Percentiles rank a stretch among this genome's conserved stretches.
Evolutionary conservation across 805 yeast genomes (phyloP).

Genomic region (Blastobotrys chiropterorum): DNA sequence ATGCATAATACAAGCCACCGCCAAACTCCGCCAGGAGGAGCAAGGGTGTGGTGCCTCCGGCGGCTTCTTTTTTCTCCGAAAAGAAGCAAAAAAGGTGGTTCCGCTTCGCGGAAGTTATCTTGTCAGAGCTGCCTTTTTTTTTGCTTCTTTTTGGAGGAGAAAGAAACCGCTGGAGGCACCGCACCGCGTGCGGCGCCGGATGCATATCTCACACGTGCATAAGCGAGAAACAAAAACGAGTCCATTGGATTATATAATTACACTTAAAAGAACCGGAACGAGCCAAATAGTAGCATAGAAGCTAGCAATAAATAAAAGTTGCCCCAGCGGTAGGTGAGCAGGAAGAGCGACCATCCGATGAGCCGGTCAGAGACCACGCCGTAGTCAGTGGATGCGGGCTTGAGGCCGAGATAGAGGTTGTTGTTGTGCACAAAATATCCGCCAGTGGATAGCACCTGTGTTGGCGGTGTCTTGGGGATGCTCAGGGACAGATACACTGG

Average conservation of each 20-base stretch:
- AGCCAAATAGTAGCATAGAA: conserved; percentile 1
- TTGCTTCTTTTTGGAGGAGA: no score
- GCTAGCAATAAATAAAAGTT: conserved; percentile 1
- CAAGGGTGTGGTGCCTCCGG: not conserved
- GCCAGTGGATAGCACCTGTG: not conserved
- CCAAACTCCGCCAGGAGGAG: not conserved
- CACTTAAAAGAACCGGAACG: conserved; percentile 7
- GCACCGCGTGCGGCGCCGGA: no score
- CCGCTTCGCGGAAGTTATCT: no score
- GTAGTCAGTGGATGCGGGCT: conserved; percentile 3
- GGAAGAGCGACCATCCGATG: conserved; percentile 16
- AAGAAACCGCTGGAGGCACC: no score
- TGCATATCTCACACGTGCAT: no score
- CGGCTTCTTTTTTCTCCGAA: no score
- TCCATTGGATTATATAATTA: no score
- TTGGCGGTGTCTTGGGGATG: conserved; percentile 12
- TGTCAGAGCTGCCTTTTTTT: no score
- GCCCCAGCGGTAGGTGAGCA: conserved; percentile 11
- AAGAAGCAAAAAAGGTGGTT: no score
- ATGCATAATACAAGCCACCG: not conserved
- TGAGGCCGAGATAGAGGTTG: conserved; percentile 4
- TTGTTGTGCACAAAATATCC: not conserved
- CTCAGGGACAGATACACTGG: conserved; percentile 53
- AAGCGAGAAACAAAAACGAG: no score
- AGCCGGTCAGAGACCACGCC: conserved; percentile 13